Evolutionary conservation across 1,139 yeast genomes (phyloP).

Genomic region (Suhomyces terraborum): DNA sequence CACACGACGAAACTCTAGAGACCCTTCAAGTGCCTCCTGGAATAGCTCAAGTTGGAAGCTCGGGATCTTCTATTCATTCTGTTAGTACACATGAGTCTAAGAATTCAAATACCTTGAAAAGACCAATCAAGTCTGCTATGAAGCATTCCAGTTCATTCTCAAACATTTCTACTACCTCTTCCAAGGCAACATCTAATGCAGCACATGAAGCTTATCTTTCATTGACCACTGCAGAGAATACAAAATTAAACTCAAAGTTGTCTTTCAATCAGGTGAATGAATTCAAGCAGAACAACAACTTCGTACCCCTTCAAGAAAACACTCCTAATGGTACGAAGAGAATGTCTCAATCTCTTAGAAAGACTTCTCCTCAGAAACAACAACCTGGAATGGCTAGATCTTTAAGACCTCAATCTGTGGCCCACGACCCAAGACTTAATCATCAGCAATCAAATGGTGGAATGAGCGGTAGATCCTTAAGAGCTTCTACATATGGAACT

Average conservation of each 20-base stretch:
- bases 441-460: slow-evolving; percentile 16
- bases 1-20: slow-evolving; percentile 2
- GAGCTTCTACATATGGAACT: slow-evolving; percentile 23
- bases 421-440: slow-evolving; percentile 12
- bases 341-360: slow-evolving; percentile 37
- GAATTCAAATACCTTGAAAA: slow-evolving; percentile 17
- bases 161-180: slow-evolving; percentile 15
- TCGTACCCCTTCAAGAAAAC: slow-evolving; percentile 2
- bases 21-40: slow-evolving; percentile 15
- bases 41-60: slow-evolving; percentile 20
- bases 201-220: slow-evolving; percentile 67
- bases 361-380: slow-evolving; percentile 23
- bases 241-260: slow-evolving; percentile 66
- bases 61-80: slow-evolving; percentile 37
- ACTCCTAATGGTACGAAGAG: slow-evolving; percentile 23
- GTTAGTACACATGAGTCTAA: slow-evolving; percentile 31
- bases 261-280: slow-evolving; percentile 42
- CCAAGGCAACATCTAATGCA: slow-evolving; percentile 30
- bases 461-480: slow-evolving; percentile 38
- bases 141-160: slow-evolving; percentile 46
- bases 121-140: slow-evolving; percentile 67
- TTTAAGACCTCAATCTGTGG: slow-evolving; percentile 38
- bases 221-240: slow-evolving; percentile 74
- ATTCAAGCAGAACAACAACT: slow-evolving; percentile 9
- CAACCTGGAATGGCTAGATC: slow-evolving; percentile 24